A percentile compares a stretch with the other conserved stretches of the same genome.
Evolutionary conservation across 202 grass and related monocot genomes (phyloP).

Genomic region (Schoenoplectus triqueter): DNA sequence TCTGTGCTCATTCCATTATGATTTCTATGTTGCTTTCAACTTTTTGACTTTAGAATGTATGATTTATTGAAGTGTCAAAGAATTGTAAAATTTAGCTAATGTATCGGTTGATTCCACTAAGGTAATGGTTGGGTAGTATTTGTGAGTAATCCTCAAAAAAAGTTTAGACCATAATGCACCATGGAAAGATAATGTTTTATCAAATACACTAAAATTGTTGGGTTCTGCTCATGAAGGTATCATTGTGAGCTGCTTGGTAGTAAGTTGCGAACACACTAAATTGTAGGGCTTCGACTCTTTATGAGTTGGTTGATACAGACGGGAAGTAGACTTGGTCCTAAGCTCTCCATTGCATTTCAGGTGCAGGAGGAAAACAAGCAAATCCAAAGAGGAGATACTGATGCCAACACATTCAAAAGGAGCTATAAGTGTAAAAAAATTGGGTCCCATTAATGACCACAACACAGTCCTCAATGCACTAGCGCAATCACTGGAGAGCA

Average conservation of each 20-base stretch:
- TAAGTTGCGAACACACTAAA: neutral
- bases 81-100: slow-evolving; percentile 8
- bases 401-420: slow-evolving; percentile 18
- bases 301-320: neutral
- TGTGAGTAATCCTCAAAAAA: neutral
- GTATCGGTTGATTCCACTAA: neutral
- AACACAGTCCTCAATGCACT: slow-evolving; percentile 62
- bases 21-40: neutral
- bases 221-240: neutral
- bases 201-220: neutral
- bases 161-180: neutral
- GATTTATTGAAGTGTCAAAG: neutral
- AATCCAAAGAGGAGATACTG: slow-evolving; percentile 35
- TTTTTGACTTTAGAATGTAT: neutral
- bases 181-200: neutral
- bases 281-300: neutral
- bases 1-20: neutral
- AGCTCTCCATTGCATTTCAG: slow-evolving; percentile 10
- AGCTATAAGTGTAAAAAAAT: slow-evolving; percentile 20
- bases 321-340: neutral
- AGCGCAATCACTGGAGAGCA: slow-evolving; percentile 49
- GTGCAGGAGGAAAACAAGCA: slow-evolving; percentile 12
- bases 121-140: neutral
- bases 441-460: slow-evolving; percentile 63
- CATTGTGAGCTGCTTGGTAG: neutral